Conservation (phyloP, 148 eudicot genomes). For the Rhododendron ovatum region DNA sequence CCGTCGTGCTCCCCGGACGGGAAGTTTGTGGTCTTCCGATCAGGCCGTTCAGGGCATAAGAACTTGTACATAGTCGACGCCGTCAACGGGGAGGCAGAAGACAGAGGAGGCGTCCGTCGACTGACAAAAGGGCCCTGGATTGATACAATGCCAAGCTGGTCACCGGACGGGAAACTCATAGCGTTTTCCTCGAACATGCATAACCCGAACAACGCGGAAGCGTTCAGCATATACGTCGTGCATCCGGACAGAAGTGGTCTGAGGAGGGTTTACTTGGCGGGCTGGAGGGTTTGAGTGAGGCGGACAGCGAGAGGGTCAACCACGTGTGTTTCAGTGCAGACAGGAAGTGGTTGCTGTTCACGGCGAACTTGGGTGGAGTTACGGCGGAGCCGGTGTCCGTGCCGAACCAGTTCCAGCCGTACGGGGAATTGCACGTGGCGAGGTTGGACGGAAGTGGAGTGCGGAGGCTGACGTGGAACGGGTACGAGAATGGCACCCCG, state of each 20-base stretch:
- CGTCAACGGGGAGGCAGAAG: conserved; percentile 49
- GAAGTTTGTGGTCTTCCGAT: conserved; percentile 57
- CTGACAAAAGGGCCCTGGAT: conserved; percentile 72
- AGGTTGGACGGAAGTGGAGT: conserved; percentile 68
- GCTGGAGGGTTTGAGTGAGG: conserved; percentile 18
- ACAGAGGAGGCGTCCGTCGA: conserved; percentile 31
- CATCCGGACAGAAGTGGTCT: conserved; percentile 53
- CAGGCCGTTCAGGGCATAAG: conserved; percentile 77
- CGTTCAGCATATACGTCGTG: conserved; percentile 54
- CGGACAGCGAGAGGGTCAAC: conserved; percentile 55
- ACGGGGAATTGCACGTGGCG: conserved; percentile 57
- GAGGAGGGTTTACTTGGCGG: conserved; percentile 33
- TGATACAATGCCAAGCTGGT: conserved; percentile 90
- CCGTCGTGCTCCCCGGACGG: conserved; percentile 89
- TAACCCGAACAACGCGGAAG: conserved; percentile 35
- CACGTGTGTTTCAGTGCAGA: conserved; percentile 70
- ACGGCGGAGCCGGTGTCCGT: conserved; percentile 70
- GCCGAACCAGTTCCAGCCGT: conserved; percentile 86
- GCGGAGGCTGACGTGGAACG: conserved; percentile 60
- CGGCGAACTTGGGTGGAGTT: conserved; percentile 60
- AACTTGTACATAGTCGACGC: conserved; percentile 71
- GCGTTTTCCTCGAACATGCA: conserved; percentile 81
- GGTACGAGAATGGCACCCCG: conserved; percentile 83
- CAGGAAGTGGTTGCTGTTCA: conserved; percentile 66
- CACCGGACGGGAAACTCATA: conserved; percentile 66